These are phyloP conservation scores for Penicillium tannophilum DNA, from an alignment of 495 filamentous ascomycete species.

Conservation along the genomic window DNA sequence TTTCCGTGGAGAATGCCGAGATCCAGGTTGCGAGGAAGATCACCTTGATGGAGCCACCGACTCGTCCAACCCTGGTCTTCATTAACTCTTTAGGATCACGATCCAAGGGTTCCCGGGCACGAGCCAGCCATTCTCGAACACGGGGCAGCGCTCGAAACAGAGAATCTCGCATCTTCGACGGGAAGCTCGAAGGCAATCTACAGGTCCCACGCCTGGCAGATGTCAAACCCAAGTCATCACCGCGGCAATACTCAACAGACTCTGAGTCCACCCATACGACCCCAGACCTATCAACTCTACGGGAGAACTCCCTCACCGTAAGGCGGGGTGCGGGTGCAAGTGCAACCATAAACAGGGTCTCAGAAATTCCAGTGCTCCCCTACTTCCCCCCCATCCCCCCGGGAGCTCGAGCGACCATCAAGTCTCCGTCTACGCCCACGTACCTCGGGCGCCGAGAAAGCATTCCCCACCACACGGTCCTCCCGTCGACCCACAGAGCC, in stretches of 20 bases:
- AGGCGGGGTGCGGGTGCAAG: conserved; percentile 4
- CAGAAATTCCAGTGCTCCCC: conserved; percentile 31
- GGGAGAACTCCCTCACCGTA: conserved; percentile 2
- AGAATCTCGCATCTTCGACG: conserved; percentile 16
- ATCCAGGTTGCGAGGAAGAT: conserved; percentile 42
- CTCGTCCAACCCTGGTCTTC: conserved; percentile 41
- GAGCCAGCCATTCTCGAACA: conserved; percentile 16
- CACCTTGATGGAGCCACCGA: conserved; percentile 35
- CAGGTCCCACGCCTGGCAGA: conserved; percentile 15
- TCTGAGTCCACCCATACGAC: conserved; percentile 10
- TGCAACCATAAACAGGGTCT: conserved; percentile 26
- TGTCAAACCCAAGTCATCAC: conserved; percentile 11
- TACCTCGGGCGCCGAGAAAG: conserved; percentile 30
- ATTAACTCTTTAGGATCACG: conserved; percentile 34
- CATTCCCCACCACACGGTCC: conserved; percentile 13
- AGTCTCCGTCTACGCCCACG: conserved; percentile 25
- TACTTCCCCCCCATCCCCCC: conserved; percentile 27
- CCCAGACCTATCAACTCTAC: conserved; percentile 1
- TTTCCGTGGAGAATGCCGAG: conserved; percentile 40
- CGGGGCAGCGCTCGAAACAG: conserved; percentile 24
- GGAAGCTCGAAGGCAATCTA: conserved; percentile 19
- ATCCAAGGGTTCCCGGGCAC: conserved; percentile 18
- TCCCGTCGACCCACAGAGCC: conserved; percentile 25
- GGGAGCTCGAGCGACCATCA: conserved; percentile 5
- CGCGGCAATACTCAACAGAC: conserved; percentile 9